A percentile compares a stretch with the other conserved stretches of the same genome.
These are phyloP conservation scores for Dioscorea cayenensis DNA, from an alignment of 116 monocot species.

Conservation along the genomic window DNA sequence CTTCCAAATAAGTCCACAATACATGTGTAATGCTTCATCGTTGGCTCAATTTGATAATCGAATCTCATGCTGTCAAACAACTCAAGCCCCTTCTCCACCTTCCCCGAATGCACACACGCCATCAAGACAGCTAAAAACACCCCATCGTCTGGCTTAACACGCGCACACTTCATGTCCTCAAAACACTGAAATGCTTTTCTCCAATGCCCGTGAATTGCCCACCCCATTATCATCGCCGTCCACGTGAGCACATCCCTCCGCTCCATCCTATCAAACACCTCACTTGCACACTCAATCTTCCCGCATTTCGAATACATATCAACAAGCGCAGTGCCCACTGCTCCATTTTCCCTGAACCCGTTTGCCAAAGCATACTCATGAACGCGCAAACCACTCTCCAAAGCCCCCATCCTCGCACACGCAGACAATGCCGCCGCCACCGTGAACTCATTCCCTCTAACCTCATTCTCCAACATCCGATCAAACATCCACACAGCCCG, in stretches of 20 bases:
- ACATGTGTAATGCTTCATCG: too few species aligned
- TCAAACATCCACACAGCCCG: neutral
- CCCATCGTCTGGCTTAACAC: too few species aligned
- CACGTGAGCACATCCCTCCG: neutral
- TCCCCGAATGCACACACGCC: too few species aligned
- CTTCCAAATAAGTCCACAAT: neutral
- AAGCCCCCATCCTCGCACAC: constrained; percentile 22
- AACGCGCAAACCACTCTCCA: constrained; percentile 16
- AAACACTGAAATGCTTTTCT: too few species aligned
- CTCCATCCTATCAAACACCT: constrained; percentile 24
- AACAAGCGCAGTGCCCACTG: constrained; percentile 23
- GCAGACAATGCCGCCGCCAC: constrained; percentile 9
- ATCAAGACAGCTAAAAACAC: too few species aligned
- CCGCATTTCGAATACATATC: constrained; percentile 45
- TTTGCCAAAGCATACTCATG: constrained; percentile 18
- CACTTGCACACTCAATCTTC: constrained; percentile 19
- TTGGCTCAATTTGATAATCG: too few species aligned
- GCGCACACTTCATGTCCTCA: too few species aligned
- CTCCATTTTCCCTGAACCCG: constrained; percentile 6
- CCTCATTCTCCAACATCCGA: neutral
- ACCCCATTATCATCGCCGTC: too few species aligned
- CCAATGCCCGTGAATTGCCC: too few species aligned
- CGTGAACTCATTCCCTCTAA: neutral
- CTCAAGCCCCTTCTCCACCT: too few species aligned
- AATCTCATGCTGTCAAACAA: too few species aligned